A percentile compares a stretch with the other conserved stretches of the same genome.
Conservation (phyloP, 179 eudicot species). For the Heliamphora pulchella region DNA sequence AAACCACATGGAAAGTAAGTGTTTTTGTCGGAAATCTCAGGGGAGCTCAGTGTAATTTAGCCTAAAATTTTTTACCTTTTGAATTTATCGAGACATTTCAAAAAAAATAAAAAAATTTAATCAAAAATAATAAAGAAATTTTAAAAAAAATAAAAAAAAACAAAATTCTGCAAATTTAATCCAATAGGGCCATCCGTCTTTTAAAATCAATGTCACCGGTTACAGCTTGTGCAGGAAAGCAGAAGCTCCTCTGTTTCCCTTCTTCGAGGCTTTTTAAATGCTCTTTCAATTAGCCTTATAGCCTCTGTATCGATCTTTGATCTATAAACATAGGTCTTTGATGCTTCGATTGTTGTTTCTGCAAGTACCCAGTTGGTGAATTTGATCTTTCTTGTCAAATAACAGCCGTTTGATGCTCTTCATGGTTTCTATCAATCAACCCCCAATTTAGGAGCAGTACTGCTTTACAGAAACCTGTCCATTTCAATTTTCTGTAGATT, state of each 20-base stretch:
- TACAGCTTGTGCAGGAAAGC: conserved; percentile 56
- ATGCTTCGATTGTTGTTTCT: conserved; percentile 34
- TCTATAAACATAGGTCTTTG: conserved; percentile 33
- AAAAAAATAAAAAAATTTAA: too few relatives aligned
- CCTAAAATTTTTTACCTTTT: too few relatives aligned
- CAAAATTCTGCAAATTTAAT: too few relatives aligned
- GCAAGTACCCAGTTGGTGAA: conserved; percentile 38
- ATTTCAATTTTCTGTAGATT: conserved; percentile 14
- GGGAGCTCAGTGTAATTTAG: too few relatives aligned
- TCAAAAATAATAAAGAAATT: too few relatives aligned
- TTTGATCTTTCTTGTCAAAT: conserved; percentile 24
- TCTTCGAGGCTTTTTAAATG: background rate
- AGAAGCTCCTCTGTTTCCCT: conserved; percentile 17
- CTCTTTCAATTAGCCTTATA: background rate
- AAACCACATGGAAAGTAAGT: too few relatives aligned
- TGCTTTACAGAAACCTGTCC: background rate
- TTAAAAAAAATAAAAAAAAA: too few relatives aligned
- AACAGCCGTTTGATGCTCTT: conserved; percentile 34
- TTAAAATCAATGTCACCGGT: conserved; percentile 40
- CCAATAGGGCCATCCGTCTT: background rate
- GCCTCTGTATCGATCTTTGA: conserved; percentile 10
- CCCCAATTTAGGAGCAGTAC: conserved; percentile 22
- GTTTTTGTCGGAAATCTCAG: too few relatives aligned
- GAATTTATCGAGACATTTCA: too few relatives aligned
- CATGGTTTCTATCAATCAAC: conserved; percentile 13